Evolutionary conservation across 1,139 yeast species (phyloP), one percentile per base, ranked within the genome.

Genomic region (Debaryomyces sp.): DNA sequence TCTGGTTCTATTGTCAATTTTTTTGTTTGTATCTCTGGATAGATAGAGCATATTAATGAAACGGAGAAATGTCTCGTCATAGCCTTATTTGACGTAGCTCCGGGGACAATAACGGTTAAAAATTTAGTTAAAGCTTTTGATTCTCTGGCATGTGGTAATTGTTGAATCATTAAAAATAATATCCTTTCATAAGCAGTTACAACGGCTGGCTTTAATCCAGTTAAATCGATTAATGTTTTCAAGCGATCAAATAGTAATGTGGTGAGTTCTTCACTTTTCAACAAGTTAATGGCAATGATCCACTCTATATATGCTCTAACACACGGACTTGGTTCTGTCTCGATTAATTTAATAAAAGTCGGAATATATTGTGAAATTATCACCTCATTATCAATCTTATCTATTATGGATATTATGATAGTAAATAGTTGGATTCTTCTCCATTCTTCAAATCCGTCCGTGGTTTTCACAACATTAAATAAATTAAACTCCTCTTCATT

Each of bases 1-100:
- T 63, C 63, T 1, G 60, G 43, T 9, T 74, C 68, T 2, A 80
- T 44, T 5, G 54, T 50, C 40, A 79, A 63, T 1, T 64, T 55
- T 32, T 71, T 68, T 7, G 54, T 52, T 10, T 49, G 46, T 54
- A 80, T 52, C 49, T 77, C 81, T 7, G 71, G 66, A 50, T 70
- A 66, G 5, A 84, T 65, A 0, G 89, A 80, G 50, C 85, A 77
- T 6, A 87, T 75, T 67, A 91, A 73, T 0, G 97, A 89, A 46
- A 85, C 83, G 0, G 97, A 84, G 55, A 87, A 87, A 65, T 92
- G 98, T 54, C 98, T 81, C 4, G 87, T 80, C 24, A 85, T 70
- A 0, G 96, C 96, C 58, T 89, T 85, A 62, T 88, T 90, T 6
- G 96, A 87, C 0, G 96, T 83, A n/a, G 96, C 84, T 38, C 85